phyloP scores from a whole-genome alignment of 345 rosid genomes.

The Arabidopsis thaliana region DNA sequence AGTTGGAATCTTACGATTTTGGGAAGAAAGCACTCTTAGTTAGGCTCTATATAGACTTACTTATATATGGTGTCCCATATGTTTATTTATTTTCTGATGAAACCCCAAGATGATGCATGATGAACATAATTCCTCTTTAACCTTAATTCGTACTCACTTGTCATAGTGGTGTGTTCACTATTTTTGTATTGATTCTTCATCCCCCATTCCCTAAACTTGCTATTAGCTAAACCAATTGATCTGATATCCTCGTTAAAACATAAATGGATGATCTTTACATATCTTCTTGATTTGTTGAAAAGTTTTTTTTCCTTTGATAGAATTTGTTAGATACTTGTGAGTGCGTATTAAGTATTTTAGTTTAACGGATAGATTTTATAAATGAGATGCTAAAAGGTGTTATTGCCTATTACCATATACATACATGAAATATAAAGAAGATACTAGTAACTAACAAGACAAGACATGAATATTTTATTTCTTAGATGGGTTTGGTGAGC shows the following conservation, averaged over 20 bases:
- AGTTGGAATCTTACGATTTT: too few species aligned
- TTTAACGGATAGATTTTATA: neutral
- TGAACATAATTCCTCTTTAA: too few species aligned
- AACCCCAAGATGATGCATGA: too few species aligned
- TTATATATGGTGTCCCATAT: too few species aligned
- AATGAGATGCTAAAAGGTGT: slow-evolving; percentile 15
- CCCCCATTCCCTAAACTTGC: slow-evolving; percentile 15
- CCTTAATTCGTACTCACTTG: too few species aligned
- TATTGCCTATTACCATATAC: slow-evolving; percentile 30
- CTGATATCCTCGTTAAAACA: neutral
- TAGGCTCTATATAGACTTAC: too few species aligned
- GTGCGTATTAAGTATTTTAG: neutral
- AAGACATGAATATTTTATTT: slow-evolving; percentile 8
- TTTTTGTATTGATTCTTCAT: slow-evolving; percentile 8
- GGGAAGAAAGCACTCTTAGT: too few species aligned
- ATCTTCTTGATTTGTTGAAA: neutral
- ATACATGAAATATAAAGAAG: slow-evolving; percentile 19
- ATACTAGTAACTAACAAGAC: slow-evolving; percentile 24
- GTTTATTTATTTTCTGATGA: too few species aligned
- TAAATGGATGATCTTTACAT: neutral
- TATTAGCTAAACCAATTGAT: neutral
- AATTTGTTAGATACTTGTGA: neutral
- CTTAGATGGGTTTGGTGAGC: slow-evolving; percentile 42
- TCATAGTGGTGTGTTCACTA: neutral
- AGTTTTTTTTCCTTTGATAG: too few species aligned